Evolutionary conservation across 1,139 yeast species (phyloP).

Genomic region (Pichia terricola): DNA sequence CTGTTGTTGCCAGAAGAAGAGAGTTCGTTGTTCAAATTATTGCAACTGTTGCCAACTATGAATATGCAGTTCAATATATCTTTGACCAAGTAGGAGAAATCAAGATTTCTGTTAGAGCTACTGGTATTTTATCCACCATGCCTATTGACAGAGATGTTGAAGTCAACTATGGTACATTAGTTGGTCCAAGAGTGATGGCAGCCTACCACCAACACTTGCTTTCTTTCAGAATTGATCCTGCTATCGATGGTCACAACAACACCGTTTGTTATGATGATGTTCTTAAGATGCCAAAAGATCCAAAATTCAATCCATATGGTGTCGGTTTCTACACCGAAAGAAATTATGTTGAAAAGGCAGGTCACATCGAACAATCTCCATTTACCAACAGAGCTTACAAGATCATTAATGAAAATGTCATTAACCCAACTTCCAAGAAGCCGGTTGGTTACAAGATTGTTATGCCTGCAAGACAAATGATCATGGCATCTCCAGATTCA

Average conservation of each 20-base stretch:
- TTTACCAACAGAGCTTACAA: conserved; percentile 69
- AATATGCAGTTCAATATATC: conserved; percentile 68
- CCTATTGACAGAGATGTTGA: conserved; percentile 69
- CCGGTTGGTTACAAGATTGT: conserved; percentile 79
- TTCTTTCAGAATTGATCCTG: conserved; percentile 80
- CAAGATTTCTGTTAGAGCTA: conserved; percentile 78
- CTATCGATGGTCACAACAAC: conserved; percentile 77
- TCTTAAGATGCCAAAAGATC: conserved; percentile 50
- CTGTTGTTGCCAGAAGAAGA: conserved; percentile 78
- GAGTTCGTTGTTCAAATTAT: conserved; percentile 79
- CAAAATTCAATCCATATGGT: conserved; percentile 56
- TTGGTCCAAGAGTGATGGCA: conserved; percentile 82
- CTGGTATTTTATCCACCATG: conserved; percentile 79
- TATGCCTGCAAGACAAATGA: conserved; percentile 71
- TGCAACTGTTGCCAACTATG: conserved; percentile 87
- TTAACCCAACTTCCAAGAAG: conserved; percentile 65
- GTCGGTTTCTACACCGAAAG: conserved; percentile 66
- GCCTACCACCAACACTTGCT: conserved; percentile 84
- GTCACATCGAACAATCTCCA: conserved; percentile 66
- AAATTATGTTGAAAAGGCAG: conserved; percentile 60
- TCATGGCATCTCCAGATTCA: conserved; percentile 57
- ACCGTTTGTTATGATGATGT: conserved; percentile 71
- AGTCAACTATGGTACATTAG: conserved; percentile 69
- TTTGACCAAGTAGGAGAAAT: conserved; percentile 79
- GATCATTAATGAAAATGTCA: conserved; percentile 67